phyloP scores from a whole-genome alignment of 352 stramenopile species.

The Phytophthora sansomeana region DNA sequence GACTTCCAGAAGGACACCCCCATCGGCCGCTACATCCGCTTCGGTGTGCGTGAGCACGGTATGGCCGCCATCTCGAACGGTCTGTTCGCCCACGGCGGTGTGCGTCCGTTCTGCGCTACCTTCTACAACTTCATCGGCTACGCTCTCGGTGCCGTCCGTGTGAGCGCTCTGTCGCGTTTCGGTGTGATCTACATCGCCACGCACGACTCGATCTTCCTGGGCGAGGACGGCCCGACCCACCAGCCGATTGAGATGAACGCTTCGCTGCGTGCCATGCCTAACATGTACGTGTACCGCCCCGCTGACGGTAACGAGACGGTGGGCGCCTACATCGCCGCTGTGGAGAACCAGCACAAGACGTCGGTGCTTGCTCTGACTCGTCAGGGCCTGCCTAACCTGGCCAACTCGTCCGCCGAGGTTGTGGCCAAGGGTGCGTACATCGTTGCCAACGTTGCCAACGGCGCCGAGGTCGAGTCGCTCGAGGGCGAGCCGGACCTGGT shows the following conservation, averaged over 20 bases:
- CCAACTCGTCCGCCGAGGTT: constrained; percentile 88
- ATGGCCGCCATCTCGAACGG: constrained; percentile 99
- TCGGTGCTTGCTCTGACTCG: constrained; percentile 95
- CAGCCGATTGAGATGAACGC: constrained; percentile 99
- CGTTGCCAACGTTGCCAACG: constrained; percentile 80
- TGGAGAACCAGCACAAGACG: constrained; percentile 89
- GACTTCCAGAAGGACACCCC: constrained; percentile 98
- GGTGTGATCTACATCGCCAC: constrained; percentile 99
- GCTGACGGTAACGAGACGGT: constrained; percentile 99
- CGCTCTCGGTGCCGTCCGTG: constrained; percentile 94
- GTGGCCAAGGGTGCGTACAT: constrained; percentile 94
- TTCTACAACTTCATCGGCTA: constrained; percentile 99
- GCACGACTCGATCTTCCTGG: constrained; percentile 99
- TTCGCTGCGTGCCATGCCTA: constrained; percentile 96
- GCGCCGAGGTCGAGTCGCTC: constrained; percentile 73
- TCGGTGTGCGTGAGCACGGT: constrained; percentile 98
- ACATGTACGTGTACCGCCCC: constrained; percentile 98
- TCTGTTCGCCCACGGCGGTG: constrained; percentile 97
- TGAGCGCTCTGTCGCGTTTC: constrained; percentile 95
- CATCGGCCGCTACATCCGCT: constrained; percentile 97
- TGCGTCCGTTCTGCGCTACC: constrained; percentile 98
- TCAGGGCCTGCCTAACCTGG: constrained; percentile 92
- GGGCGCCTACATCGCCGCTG: constrained; percentile 93
- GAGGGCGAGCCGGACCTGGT: constrained; percentile 91
- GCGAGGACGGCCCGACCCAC: constrained; percentile 99